A percentile compares a stretch with the other conserved stretches of the same genome.
Evolutionary conservation across 192 early-diverging fungal genomes (phyloP).

Genomic region (Cladochytrium replicatum): DNA sequence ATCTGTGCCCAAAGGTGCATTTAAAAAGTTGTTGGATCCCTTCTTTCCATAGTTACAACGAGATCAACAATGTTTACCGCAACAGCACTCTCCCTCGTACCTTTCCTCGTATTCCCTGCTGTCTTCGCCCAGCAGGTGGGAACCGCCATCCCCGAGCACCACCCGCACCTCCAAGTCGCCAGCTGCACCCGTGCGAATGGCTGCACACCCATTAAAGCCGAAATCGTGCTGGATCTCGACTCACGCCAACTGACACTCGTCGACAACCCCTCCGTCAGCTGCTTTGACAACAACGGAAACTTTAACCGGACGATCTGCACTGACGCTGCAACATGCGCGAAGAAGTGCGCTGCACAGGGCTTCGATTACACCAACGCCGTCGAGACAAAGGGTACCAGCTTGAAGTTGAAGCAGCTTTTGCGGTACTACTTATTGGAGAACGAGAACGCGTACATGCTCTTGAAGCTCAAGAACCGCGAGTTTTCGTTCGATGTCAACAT

Average conservation of each 20-base stretch:
- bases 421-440: slow-evolving; percentile 22
- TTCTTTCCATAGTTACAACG: no score
- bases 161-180: slow-evolving; percentile 22
- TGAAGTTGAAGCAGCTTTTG: slow-evolving; percentile 23
- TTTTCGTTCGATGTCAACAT: slow-evolving; percentile 28
- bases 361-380: slow-evolving; percentile 28
- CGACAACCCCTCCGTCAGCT: slow-evolving; percentile 20
- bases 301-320: no score
- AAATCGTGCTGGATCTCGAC: slow-evolving; percentile 19
- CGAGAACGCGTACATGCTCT: slow-evolving; percentile 14
- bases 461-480: slow-evolving; percentile 27
- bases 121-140: no score
- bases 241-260: slow-evolving; percentile 20
- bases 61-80: no score
- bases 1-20: no score
- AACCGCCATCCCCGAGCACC: no score
- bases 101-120: no score
- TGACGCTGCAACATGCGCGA: no score
- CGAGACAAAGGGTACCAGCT: slow-evolving; percentile 7
- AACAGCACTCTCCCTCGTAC: no score
- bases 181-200: slow-evolving; percentile 11
- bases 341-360: neutral
- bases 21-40: no score
- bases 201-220: neutral
- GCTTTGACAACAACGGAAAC: slow-evolving; percentile 21